phyloP scores from a whole-genome alignment of 306 rosid genomes.

The Acacia confusa region DNA sequence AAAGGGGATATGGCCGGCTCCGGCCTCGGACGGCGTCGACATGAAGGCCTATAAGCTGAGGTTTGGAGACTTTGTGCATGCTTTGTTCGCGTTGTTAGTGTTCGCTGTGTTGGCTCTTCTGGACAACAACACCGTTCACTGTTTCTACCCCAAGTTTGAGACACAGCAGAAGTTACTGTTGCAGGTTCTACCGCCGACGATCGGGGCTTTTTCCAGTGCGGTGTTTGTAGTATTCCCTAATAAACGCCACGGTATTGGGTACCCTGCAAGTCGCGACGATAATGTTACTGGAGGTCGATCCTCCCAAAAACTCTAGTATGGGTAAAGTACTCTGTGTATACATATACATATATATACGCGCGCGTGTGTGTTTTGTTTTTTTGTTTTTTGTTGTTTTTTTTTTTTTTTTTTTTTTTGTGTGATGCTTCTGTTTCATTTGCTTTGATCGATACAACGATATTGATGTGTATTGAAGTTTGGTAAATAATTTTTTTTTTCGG shows the following conservation, averaged over 20 bases:
- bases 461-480: not conserved
- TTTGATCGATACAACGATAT: not conserved
- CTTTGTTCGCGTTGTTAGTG: constrained; percentile 46
- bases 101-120: constrained; percentile 59
- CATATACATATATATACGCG: not conserved
- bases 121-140: constrained; percentile 56
- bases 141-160: constrained; percentile 65
- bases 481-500: too few species aligned
- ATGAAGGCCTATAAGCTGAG: constrained; percentile 46
- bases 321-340: not conserved
- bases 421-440: not conserved
- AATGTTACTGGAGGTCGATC: not conserved
- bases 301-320: constrained; percentile 15
- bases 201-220: constrained; percentile 55
- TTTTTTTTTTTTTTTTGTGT: too few species aligned
- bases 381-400: too few species aligned
- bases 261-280: constrained; percentile 37
- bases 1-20: constrained; percentile 67
- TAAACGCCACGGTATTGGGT: constrained; percentile 81
- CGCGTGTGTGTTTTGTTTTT: not conserved
- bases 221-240: constrained; percentile 63
- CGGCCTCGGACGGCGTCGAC: constrained; percentile 33
- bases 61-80: constrained; percentile 72
- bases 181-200: constrained; percentile 53
- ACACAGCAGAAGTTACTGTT: constrained; percentile 44